These are phyloP conservation scores for Aspergillus flavus DNA, from an alignment of 2,329 filamentous ascomycete genomes.

Conservation along the genomic window DNA sequence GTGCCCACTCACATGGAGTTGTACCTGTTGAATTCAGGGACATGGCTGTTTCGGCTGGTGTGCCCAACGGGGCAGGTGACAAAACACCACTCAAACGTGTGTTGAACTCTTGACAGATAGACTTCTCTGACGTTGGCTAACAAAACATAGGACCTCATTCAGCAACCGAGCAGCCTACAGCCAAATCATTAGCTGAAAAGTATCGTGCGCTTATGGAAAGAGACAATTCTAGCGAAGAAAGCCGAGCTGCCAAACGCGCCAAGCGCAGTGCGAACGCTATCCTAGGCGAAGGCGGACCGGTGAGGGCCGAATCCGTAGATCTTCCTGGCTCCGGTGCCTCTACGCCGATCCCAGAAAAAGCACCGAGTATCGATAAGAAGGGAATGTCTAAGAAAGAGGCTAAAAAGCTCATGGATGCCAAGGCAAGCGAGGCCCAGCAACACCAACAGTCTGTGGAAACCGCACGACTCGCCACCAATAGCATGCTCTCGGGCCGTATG, in stretches of 20 bases:
- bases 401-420: constrained; percentile 72
- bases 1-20: constrained; percentile 76
- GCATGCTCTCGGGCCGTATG: constrained; percentile 55
- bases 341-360: constrained; percentile 47
- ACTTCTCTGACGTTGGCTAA: constrained; percentile 17
- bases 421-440: constrained; percentile 74
- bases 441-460: constrained; percentile 84
- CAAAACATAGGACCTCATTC: constrained; percentile 37
- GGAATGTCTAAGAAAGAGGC: constrained; percentile 85
- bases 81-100: constrained; percentile 43
- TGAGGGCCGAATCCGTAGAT: constrained; percentile 59
- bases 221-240: constrained; percentile 74
- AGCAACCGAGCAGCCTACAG: constrained; percentile 44
- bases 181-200: constrained; percentile 49
- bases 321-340: constrained; percentile 64
- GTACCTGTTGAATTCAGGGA: constrained; percentile 76
- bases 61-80: constrained; percentile 38
- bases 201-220: constrained; percentile 65
- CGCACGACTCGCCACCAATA: constrained; percentile 73
- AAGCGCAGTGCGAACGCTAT: constrained; percentile 61
- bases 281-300: constrained; percentile 52
- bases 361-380: constrained; percentile 66
- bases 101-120: constrained; percentile 12
- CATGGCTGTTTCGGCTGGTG: constrained; percentile 55
- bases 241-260: constrained; percentile 67